Percentiles rank a stretch among this genome's conserved stretches.
Evolutionary conservation across 352 stramenopile species (phyloP).

Genomic region (Phytophthora ramorum): DNA sequence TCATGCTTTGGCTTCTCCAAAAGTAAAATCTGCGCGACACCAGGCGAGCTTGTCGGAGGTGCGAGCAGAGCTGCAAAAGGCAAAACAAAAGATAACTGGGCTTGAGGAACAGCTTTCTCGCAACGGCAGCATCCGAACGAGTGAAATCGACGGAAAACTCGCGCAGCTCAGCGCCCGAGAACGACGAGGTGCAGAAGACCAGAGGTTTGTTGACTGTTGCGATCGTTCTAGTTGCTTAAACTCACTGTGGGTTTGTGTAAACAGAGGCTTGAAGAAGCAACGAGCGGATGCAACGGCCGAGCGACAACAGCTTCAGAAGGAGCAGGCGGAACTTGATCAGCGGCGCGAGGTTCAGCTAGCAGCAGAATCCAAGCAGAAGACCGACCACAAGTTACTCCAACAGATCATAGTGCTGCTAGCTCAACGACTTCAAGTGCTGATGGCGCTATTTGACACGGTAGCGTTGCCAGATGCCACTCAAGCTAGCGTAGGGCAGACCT

Average conservation of each 20-base stretch:
- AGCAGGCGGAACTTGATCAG: slow-evolving; percentile 29
- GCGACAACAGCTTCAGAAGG: slow-evolving; percentile 39
- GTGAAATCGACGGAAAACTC: slow-evolving; percentile 49
- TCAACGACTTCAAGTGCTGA: slow-evolving; percentile 49
- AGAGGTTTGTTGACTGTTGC: slow-evolving; percentile 43
- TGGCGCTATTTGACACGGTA: slow-evolving; percentile 52
- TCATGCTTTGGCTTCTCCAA: slow-evolving; percentile 29
- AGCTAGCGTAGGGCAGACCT: not conserved
- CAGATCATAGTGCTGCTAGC: slow-evolving; percentile 57
- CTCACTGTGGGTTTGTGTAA: slow-evolving; percentile 2
- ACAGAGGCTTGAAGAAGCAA: slow-evolving; percentile 53
- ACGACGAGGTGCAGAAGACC: slow-evolving; percentile 48
- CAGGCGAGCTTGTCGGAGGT: slow-evolving; percentile 31
- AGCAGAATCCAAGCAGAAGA: slow-evolving; percentile 27
- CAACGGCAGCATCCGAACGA: slow-evolving; percentile 30
- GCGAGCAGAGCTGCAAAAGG: slow-evolving; percentile 61
- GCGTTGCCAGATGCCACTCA: slow-evolving; percentile 11
- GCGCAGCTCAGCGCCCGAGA: slow-evolving; percentile 42
- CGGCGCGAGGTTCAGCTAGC: slow-evolving; percentile 18
- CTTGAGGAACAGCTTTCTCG: slow-evolving; percentile 56
- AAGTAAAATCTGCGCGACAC: slow-evolving; percentile 18
- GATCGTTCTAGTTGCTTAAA: not conserved
- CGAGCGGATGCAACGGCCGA: slow-evolving; percentile 42
- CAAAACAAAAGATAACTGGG: slow-evolving; percentile 51
- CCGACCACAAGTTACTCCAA: slow-evolving; percentile 54